phyloP scores from a whole-genome alignment of 768 basidiomycete genomes.

The Hemileccinum impolitum region DNA sequence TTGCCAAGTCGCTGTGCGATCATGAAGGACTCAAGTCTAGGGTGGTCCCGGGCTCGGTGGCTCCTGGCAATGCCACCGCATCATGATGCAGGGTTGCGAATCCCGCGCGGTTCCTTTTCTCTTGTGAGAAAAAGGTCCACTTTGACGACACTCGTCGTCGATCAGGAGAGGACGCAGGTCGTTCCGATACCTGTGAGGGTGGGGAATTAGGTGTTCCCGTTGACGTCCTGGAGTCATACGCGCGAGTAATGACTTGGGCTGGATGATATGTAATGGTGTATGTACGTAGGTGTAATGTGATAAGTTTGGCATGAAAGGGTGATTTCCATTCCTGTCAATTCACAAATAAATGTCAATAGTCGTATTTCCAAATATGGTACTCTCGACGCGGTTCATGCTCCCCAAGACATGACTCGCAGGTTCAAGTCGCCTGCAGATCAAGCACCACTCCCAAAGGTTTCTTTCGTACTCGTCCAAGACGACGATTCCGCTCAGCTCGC shows the following conservation, averaged over 20 bases:
- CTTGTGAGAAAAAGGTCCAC: not conserved
- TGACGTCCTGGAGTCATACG: slow-evolving; percentile 9
- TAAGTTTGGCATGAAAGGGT: no score
- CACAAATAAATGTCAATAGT: slow-evolving; percentile 14
- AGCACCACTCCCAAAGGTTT: slow-evolving; percentile 56
- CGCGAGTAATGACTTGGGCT: slow-evolving; percentile 1
- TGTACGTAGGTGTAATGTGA: slow-evolving; percentile 2
- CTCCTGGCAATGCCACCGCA: slow-evolving; percentile 6
- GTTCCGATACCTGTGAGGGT: slow-evolving; percentile 10
- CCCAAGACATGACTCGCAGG: slow-evolving; percentile 38
- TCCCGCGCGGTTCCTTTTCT: not conserved
- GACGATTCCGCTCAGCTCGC: slow-evolving; percentile 57
- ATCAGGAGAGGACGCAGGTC: slow-evolving; percentile 23
- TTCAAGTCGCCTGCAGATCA: slow-evolving; percentile 36
- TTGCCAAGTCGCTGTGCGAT: slow-evolving; percentile 44
- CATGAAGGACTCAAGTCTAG: slow-evolving; percentile 31
- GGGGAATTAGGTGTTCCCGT: slow-evolving; percentile 14
- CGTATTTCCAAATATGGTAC: slow-evolving; percentile 19
- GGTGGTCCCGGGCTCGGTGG: not conserved
- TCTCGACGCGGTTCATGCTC: slow-evolving; percentile 4
- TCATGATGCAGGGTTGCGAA: slow-evolving; percentile 11
- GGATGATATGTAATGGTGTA: slow-evolving; percentile 9
- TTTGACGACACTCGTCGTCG: slow-evolving; percentile 6
- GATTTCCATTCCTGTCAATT: slow-evolving; percentile 11
- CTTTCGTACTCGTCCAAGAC: slow-evolving; percentile 63